A percentile compares a stretch with the other conserved stretches of the same genome.
Conservation (phyloP, 495 filamentous ascomycete genomes). For the Aspergillus ostianus region DNA sequence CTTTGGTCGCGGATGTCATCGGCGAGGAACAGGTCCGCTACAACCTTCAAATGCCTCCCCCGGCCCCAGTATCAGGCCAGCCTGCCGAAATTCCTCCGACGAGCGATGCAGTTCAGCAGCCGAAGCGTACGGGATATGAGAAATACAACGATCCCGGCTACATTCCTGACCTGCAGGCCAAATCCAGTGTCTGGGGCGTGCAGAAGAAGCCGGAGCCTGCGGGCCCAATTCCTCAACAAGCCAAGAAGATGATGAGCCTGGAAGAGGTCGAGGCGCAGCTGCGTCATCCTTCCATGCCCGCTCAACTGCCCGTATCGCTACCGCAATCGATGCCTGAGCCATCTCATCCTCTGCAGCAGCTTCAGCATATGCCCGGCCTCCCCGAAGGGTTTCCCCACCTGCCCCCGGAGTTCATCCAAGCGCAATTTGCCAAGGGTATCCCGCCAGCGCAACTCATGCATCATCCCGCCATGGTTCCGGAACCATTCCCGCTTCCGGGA, state of each 20-base stretch:
- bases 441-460: constrained; percentile 49
- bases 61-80: constrained; percentile 37
- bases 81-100: constrained; percentile 27
- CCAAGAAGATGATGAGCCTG: constrained; percentile 89
- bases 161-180: constrained; percentile 83
- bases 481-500: constrained; percentile 43
- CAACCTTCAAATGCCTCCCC: constrained; percentile 57
- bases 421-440: constrained; percentile 46
- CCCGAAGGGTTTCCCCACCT: constrained; percentile 41
- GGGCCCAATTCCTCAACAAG: constrained; percentile 21
- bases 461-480: constrained; percentile 44
- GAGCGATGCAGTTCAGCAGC: constrained; percentile 50
- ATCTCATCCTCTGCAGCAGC: constrained; percentile 35
- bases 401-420: constrained; percentile 50
- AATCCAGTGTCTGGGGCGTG: constrained; percentile 89
- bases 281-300: constrained; percentile 56
- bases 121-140: constrained; percentile 79
- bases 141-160: constrained; percentile 74
- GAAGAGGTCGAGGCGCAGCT: constrained; percentile 97
- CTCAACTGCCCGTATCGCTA: constrained; percentile 32
- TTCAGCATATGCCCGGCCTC: constrained; percentile 41
- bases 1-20: constrained; percentile 77
- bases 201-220: constrained; percentile 50
- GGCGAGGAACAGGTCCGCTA: constrained; percentile 87
- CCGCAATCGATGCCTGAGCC: constrained; percentile 31